Evolutionary conservation across 306 rosid species (phyloP).

Genomic region (Sindora glabra): DNA sequence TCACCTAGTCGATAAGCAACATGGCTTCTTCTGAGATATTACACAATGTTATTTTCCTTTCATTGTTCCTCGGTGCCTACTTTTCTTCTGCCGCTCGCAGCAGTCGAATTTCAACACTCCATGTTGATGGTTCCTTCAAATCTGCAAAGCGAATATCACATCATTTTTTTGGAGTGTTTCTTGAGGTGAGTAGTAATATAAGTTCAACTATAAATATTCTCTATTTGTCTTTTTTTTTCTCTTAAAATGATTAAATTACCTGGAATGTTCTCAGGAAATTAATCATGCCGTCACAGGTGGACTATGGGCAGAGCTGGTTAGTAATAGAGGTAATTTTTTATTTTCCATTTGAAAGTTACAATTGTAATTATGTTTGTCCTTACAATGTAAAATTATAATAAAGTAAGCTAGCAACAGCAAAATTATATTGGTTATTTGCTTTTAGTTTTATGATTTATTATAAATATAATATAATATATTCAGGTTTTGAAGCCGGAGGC

Average conservation of each 20-base stretch:
- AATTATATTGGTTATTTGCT: too few species aligned
- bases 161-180: slow-evolving; percentile 51
- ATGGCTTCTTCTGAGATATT: slow-evolving; percentile 28
- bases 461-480: too few species aligned
- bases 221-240: neutral
- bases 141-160: slow-evolving; percentile 30
- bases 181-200: slow-evolving; percentile 42
- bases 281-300: slow-evolving; percentile 53
- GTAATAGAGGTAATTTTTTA: slow-evolving; percentile 31
- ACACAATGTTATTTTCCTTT: slow-evolving; percentile 16
- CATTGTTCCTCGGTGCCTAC: slow-evolving; percentile 1
- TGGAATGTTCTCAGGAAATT: slow-evolving; percentile 17
- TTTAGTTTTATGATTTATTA: too few species aligned
- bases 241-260: neutral
- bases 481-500: slow-evolving; percentile 93
- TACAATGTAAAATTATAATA: too few species aligned
- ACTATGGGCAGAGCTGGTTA: slow-evolving; percentile 51
- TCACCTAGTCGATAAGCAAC: too few species aligned
- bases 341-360: too few species aligned
- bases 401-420: too few species aligned
- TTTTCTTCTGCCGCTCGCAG: slow-evolving; percentile 18
- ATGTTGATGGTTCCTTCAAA: slow-evolving; percentile 37
- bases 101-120: slow-evolving; percentile 20
- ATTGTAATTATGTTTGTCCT: too few species aligned
- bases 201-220: too few species aligned